phyloP scores from a whole-genome alignment of 352 stramenopile species.

The Globisporangium nodosum region DNA sequence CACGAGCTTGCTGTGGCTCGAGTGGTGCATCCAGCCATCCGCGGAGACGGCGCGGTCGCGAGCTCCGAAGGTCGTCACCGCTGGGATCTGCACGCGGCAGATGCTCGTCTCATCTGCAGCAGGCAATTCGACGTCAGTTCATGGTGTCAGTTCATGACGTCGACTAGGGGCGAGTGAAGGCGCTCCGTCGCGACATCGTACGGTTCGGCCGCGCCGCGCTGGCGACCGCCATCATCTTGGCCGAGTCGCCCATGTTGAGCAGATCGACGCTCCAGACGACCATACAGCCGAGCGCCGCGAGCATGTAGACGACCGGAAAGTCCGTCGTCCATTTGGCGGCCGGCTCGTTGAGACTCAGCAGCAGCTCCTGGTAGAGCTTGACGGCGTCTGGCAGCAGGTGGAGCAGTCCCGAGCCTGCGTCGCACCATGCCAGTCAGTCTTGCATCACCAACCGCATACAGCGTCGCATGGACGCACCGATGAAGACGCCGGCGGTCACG shows the following conservation, averaged over 20 bases:
- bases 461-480: constrained; percentile 15
- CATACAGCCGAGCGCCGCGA: constrained; percentile 42
- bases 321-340: constrained; percentile 28
- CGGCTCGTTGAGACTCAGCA: constrained; percentile 21
- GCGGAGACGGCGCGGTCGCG: constrained; percentile 23
- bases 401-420: constrained; percentile 38
- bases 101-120: constrained; percentile 54
- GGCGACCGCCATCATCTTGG: constrained; percentile 61
- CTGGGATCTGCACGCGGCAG: constrained; percentile 49
- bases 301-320: constrained; percentile 55
- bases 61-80: constrained; percentile 42
- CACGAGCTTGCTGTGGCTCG: constrained; percentile 13
- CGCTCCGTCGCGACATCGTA: constrained; percentile 16
- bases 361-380: constrained; percentile 46
- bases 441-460: too few species aligned
- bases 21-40: too few species aligned
- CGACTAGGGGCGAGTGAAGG: background rate
- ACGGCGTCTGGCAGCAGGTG: constrained; percentile 53
- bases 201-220: constrained; percentile 46
- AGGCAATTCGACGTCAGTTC: background rate
- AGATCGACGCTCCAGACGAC: constrained; percentile 58
- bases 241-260: constrained; percentile 58
- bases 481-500: constrained; percentile 26
- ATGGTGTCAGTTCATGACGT: background rate
- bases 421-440: too few species aligned